Percentiles rank a stretch among this genome's conserved stretches.
Evolutionary conservation across 2,329 filamentous ascomycete species (phyloP).

Genomic region (Clarireedia hainanense): DNA sequence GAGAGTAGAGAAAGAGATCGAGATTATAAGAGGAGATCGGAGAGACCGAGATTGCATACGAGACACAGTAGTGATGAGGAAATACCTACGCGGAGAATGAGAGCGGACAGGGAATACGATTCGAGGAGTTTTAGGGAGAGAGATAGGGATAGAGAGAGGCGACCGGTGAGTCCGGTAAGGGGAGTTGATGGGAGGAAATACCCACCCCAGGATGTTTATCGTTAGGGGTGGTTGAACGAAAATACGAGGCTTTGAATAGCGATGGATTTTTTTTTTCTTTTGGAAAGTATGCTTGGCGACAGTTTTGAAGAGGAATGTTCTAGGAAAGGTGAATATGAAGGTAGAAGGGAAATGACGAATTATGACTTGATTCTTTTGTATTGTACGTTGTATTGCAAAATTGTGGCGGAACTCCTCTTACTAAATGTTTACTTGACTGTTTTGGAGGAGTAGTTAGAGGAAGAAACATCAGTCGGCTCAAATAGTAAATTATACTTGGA

Average conservation of each 20-base stretch:
- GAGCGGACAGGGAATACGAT: slow-evolving; percentile 12
- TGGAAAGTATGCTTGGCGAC: too few species aligned
- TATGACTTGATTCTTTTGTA: too few species aligned
- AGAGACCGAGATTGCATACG: not conserved
- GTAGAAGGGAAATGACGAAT: too few species aligned
- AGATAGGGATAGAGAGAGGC: slow-evolving; percentile 17
- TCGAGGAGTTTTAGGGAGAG: slow-evolving; percentile 7
- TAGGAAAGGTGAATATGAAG: too few species aligned
- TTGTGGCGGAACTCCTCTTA: too few species aligned
- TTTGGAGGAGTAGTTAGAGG: too few species aligned
- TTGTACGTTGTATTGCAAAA: too few species aligned
- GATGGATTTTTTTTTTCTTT: not conserved
- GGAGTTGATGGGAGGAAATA: slow-evolving; percentile 27
- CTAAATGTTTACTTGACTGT: too few species aligned
- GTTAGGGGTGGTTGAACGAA: not conserved
- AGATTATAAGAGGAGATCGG: slow-evolving; percentile 10
- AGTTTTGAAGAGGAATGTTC: too few species aligned
- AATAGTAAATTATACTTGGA: too few species aligned
- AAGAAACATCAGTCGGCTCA: too few species aligned
- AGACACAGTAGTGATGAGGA: slow-evolving; percentile 8
- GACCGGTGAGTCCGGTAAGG: slow-evolving; percentile 19
- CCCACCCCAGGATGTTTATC: slow-evolving; percentile 8
- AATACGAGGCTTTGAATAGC: not conserved
- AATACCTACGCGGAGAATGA: not conserved
- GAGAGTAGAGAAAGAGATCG: slow-evolving; percentile 9